A percentile compares a stretch with the other conserved stretches of the same genome.
Conservation (phyloP, 768 basidiomycete genomes). For the Pleurotus cornucopiae region DNA sequence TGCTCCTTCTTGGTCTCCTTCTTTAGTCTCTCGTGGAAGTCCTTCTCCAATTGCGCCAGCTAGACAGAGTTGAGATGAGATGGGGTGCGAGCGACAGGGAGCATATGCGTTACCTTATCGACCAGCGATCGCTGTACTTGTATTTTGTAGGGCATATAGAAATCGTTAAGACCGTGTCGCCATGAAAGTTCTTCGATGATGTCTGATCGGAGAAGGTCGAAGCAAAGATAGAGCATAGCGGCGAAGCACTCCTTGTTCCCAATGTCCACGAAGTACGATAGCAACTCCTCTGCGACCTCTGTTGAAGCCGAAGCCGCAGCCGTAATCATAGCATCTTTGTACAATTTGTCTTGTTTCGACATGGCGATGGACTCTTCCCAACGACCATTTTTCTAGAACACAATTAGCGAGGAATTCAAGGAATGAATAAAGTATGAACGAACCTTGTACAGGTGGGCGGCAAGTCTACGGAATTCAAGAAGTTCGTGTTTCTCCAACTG, state of each 20-base stretch:
- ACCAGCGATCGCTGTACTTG: constrained; percentile 80
- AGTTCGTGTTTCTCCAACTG: constrained; percentile 87
- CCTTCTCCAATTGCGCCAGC: constrained; percentile 80
- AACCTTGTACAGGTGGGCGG: constrained; percentile 95
- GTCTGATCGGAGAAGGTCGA: constrained; percentile 92
- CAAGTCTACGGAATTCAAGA: constrained; percentile 91
- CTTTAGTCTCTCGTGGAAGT: constrained; percentile 82
- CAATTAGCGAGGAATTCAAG: neutral
- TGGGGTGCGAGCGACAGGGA: neutral
- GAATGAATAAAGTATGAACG: constrained; percentile 4
- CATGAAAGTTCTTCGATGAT: constrained; percentile 93
- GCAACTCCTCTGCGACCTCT: constrained; percentile 90
- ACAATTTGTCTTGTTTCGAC: constrained; percentile 94
- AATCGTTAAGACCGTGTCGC: constrained; percentile 95
- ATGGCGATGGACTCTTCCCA: constrained; percentile 97
- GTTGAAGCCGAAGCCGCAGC: constrained; percentile 80
- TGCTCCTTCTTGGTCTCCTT: constrained; percentile 89
- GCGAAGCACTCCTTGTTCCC: constrained; percentile 99
- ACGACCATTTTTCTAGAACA: constrained; percentile 76
- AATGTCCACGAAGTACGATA: constrained; percentile 96
- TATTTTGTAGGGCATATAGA: constrained; percentile 95
- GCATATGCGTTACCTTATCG: constrained; percentile 50
- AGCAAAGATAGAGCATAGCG: constrained; percentile 85
- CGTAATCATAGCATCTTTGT: constrained; percentile 95
- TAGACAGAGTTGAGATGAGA: constrained; percentile 22